Percentiles rank a stretch among this genome's conserved stretches.
Conservation (phyloP, 2,329 filamentous ascomycete species). For the Neonectria neomacrospora region DNA sequence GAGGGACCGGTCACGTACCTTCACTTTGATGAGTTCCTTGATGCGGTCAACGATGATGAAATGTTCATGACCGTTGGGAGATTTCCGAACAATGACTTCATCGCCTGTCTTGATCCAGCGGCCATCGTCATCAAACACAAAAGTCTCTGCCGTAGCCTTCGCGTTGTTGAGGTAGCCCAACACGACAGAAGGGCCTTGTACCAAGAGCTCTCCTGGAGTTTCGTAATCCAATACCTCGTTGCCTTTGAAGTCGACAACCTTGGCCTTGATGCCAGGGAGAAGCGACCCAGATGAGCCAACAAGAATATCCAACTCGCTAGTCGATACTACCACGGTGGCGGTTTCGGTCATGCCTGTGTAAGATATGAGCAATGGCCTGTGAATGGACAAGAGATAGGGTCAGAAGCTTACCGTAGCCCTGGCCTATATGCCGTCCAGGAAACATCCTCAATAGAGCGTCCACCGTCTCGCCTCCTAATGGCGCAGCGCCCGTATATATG, state of each 20-base stretch:
- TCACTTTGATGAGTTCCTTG: slow-evolving; percentile 78
- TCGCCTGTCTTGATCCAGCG: slow-evolving; percentile 86
- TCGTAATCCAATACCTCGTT: slow-evolving; percentile 74
- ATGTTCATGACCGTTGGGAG: slow-evolving; percentile 77
- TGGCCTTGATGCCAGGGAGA: slow-evolving; percentile 69
- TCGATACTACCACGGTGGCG: slow-evolving; percentile 70
- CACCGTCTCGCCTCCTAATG: slow-evolving; percentile 74
- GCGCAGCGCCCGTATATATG: slow-evolving; percentile 79
- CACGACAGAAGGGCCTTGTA: slow-evolving; percentile 79
- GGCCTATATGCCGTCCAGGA: slow-evolving; percentile 71
- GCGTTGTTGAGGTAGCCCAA: slow-evolving; percentile 89
- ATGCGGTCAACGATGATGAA: slow-evolving; percentile 82
- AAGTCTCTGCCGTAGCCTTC: slow-evolving; percentile 83
- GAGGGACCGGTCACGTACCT: slow-evolving; percentile 55
- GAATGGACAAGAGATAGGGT: neutral
- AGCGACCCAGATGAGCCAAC: slow-evolving; percentile 75
- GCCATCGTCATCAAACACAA: slow-evolving; percentile 70
- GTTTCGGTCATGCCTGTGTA: slow-evolving; percentile 77
- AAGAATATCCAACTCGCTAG: slow-evolving; percentile 66
- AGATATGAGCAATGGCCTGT: neutral
- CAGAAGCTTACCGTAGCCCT: slow-evolving; percentile 46
- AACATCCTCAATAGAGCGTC: slow-evolving; percentile 68
- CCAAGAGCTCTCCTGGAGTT: slow-evolving; percentile 80
- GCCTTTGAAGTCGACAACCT: slow-evolving; percentile 73
- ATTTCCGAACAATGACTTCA: slow-evolving; percentile 75